Base-by-base conservation (phyloP, 176 grass and related monocot genomes). In the Ampelocalamus luodianensis region DNA sequence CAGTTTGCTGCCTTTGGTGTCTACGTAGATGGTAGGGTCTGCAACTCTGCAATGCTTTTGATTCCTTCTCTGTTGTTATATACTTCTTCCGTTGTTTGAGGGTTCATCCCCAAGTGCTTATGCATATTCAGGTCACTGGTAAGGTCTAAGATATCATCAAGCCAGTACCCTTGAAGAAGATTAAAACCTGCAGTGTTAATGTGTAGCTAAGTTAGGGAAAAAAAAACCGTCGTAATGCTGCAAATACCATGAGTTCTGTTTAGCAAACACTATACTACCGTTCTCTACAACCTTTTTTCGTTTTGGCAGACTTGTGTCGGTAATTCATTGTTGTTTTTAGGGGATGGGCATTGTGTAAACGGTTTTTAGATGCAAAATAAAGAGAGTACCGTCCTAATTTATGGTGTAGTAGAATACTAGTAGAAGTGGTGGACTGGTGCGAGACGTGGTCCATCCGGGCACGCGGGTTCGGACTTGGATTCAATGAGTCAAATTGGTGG, bases 391-490 rank as follows among this genome's bases (percentile, higher is more conserved):
- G 29, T 29, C 0, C 29, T 29, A 29, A 29, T 63, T 63, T 65
- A 6, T 15, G 26, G 15, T 36, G 4, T 0, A 20, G 44, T 17
- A 8, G 44, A 24, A 48, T 5, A 3, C n/a, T 6, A 72, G 23
- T 3, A 32, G 24, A 1, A 20, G 6, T 10, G 44, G 46, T n/a
- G n/a, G n/a, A n/a, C n/a, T n/a, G n/a, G n/a, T 40, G 11, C 50
- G 15, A 44, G 10, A 9, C 77, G 60, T 49, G 56, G 72, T 1
- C 46, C 32, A 67, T 69, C 8, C 29, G 64, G 3, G 9, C 40
- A 84, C 71, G 71, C 71, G 82, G 71, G 55, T 83, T 74, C 16
- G 71, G 24, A 18, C 58, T 4, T 16, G 38, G 81, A 13, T 49
- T 17, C 44, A 53, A 27, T 60, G 71, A 74, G 42, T 53, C 44